Conservation (phyloP, 768 basidiomycete genomes). For the Botryobasidium botryosum region DNA sequence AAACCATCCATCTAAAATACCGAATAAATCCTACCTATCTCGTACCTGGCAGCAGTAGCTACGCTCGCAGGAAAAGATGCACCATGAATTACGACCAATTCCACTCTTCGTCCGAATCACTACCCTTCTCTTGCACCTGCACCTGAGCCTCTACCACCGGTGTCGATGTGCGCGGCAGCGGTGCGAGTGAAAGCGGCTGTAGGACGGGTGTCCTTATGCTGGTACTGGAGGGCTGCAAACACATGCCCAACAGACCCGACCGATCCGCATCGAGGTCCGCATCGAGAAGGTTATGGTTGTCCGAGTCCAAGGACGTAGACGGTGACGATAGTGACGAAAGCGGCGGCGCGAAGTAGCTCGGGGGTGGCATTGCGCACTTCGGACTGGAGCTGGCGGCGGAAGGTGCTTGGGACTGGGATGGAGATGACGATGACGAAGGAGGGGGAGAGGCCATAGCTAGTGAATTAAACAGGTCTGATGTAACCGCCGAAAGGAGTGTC, state of each 20-base stretch:
- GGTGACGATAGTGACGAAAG: neutral
- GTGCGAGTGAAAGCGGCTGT: neutral
- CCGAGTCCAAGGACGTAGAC: conserved; percentile 1
- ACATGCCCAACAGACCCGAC: neutral
- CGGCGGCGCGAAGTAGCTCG: neutral
- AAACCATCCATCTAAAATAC: no score
- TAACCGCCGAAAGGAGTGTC: conserved; percentile 12
- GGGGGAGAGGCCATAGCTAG: conserved; percentile 8
- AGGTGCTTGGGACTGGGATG: neutral
- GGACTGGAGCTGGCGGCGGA: neutral
- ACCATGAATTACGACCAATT: conserved; percentile 15
- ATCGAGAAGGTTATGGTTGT: conserved; percentile 1
- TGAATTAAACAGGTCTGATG: conserved; percentile 4
- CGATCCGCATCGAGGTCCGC: conserved; percentile 5
- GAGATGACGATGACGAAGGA: conserved; percentile 3
- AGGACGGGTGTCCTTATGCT: neutral
- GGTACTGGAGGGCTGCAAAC: conserved; percentile 1
- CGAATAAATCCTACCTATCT: no score
- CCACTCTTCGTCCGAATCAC: conserved; percentile 13
- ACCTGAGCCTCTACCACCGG: no score
- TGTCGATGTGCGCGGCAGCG: neutral
- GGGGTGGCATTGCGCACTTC: neutral
- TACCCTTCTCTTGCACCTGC: neutral
- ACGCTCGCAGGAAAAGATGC: no score
- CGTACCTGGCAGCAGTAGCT: no score